These are phyloP conservation scores for Lupinus albus DNA, from an alignment of 306 rosid species.

Conservation along the genomic window DNA sequence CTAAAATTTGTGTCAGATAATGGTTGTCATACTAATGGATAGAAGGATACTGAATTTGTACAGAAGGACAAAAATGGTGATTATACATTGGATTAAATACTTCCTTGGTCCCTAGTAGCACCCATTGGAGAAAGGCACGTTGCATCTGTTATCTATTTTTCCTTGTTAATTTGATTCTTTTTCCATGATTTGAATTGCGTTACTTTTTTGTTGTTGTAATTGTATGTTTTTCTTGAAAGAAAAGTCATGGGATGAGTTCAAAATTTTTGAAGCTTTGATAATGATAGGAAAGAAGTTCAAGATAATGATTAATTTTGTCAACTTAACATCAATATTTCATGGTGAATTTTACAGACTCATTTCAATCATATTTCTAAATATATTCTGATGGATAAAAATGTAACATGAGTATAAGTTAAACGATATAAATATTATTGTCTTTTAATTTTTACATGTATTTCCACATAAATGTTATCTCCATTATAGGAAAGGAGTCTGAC, in stretches of 20 bases:
- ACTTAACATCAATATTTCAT: not conserved
- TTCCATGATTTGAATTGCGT: constrained; percentile 17
- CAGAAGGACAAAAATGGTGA: constrained; percentile 25
- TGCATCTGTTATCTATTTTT: constrained; percentile 5
- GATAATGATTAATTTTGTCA: constrained; percentile 17
- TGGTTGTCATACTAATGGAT: no score
- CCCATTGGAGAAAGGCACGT: constrained; percentile 17
- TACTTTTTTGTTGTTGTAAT: not conserved
- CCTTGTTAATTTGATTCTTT: constrained; percentile 20
- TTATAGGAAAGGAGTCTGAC: no score
- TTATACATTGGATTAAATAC: constrained; percentile 26
- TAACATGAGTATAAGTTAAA: no score
- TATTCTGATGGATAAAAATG: no score
- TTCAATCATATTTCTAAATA: no score
- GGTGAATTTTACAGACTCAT: constrained; percentile 13
- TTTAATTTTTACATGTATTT: no score
- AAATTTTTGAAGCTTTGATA: constrained; percentile 22
- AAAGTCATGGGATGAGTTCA: not conserved
- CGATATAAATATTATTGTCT: no score
- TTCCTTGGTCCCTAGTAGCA: not conserved
- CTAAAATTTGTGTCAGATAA: no score
- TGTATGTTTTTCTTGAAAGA: not conserved
- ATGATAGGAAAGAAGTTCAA: constrained; percentile 21
- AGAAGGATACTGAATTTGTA: constrained; percentile 12
- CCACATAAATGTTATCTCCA: no score